phyloP scores from a whole-genome alignment of 148 eudicot species.

The Persicaria maculosa region DNA sequence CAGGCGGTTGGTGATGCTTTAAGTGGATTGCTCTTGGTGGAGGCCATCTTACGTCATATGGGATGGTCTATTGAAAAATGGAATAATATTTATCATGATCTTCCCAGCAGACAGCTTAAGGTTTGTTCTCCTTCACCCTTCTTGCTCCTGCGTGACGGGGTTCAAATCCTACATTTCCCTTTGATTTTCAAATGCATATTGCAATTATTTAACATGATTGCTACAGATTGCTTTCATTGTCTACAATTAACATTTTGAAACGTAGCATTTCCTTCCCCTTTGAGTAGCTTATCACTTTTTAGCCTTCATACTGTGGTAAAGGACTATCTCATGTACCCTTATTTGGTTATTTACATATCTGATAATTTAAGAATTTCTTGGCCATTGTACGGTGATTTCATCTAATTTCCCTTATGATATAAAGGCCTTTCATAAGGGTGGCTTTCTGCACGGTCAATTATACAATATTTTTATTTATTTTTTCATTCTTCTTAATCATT shows the following conservation, averaged over 20 bases:
- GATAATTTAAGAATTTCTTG: not conserved
- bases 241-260: not conserved
- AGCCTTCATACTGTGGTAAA: not conserved
- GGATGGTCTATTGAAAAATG: constrained; percentile 83
- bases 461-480: no score
- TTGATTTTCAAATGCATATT: not conserved
- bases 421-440: not conserved
- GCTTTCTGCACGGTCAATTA: not conserved
- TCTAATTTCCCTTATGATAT: no score
- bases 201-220: not conserved
- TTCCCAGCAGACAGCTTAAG: constrained; percentile 96
- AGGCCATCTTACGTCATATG: constrained; percentile 62
- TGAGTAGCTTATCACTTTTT: not conserved
- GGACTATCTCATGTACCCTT: not conserved
- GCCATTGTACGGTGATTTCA: not conserved
- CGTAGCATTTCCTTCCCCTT: not conserved
- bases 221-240: not conserved
- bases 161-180: not conserved
- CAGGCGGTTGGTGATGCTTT: constrained; percentile 98
- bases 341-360: not conserved
- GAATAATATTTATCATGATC: constrained; percentile 77
- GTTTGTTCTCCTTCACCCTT: constrained; percentile 23
- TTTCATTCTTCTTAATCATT: no score
- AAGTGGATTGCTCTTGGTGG: constrained; percentile 88
- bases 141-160: not conserved